Evolutionary conservation across 495 filamentous ascomycete species (phyloP).

Genomic region (Chaetomium fimeti): DNA sequence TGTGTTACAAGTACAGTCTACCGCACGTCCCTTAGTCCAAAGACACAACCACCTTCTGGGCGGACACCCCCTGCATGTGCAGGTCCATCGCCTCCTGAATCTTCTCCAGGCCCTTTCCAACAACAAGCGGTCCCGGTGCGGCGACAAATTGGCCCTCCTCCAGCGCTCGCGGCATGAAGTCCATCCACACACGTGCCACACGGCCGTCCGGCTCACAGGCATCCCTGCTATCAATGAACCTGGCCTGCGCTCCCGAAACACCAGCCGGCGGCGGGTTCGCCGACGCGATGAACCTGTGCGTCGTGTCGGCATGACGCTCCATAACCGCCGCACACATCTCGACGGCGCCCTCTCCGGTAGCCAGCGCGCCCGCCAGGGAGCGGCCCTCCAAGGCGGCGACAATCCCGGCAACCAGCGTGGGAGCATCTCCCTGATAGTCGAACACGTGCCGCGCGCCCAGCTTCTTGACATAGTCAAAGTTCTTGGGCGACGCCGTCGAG

Average conservation of each 20-base stretch:
- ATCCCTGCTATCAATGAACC: not conserved
- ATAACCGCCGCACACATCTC: not conserved
- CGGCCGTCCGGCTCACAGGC: not conserved
- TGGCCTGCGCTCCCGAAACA: not conserved
- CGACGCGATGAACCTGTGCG: not conserved
- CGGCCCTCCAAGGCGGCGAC: not conserved
- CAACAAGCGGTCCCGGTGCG: not conserved
- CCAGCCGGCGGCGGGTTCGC: not conserved
- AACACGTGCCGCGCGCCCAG: constrained; percentile 48
- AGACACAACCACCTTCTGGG: not conserved
- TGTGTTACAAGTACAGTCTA: too few species aligned
- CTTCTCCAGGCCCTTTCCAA: not conserved
- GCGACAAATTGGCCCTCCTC: not conserved
- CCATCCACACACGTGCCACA: not conserved
- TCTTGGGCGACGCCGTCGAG: constrained; percentile 54
- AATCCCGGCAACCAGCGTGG: not conserved
- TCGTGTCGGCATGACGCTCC: not conserved
- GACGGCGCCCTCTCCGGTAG: not conserved
- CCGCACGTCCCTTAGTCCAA: not conserved
- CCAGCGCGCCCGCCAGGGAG: not conserved
- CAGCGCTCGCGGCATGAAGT: not conserved
- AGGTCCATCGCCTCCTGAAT: not conserved
- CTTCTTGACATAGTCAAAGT: constrained; percentile 52
- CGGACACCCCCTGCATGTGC: not conserved
- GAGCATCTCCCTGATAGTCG: not conserved